These are phyloP conservation scores for Neonectria hederae DNA, from an alignment of 2,329 filamentous ascomycete species.

Conservation along the genomic window DNA sequence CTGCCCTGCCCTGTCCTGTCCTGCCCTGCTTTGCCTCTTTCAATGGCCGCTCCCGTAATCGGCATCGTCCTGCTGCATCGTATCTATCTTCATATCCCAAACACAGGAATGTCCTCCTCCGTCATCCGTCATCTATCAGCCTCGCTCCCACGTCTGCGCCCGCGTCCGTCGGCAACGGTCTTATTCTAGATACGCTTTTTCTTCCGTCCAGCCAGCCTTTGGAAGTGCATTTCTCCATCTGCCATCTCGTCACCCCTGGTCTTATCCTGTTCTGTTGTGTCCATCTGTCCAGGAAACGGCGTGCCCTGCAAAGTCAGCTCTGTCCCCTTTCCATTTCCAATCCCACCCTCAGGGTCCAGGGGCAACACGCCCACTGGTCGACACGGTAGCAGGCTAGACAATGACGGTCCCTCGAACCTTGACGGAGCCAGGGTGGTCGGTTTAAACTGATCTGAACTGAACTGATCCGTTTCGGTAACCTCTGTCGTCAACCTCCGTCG, in stretches of 20 bases:
- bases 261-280: not conserved
- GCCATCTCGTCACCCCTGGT: conserved; percentile 3
- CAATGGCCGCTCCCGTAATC: conserved; percentile 20
- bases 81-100: not conserved
- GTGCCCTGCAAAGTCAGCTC: conserved; percentile 13
- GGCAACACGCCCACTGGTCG: conserved; percentile 11
- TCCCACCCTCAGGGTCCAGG: conserved; percentile 22
- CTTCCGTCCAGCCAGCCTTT: conserved; percentile 7
- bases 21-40: conserved; percentile 4
- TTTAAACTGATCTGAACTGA: conserved; percentile 1
- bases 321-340: conserved; percentile 6
- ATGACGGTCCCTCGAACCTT: conserved; percentile 6
- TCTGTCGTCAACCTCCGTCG: not conserved
- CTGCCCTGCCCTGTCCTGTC: not conserved
- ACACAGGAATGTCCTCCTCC: not conserved
- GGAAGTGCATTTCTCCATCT: conserved; percentile 1
- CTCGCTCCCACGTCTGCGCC: conserved; percentile 12
- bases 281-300: conserved; percentile 1
- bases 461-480: conserved; percentile 1
- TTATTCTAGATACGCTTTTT: conserved; percentile 13
- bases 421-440: not conserved
- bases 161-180: conserved; percentile 13
- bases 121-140: conserved; percentile 17
- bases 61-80: not conserved
- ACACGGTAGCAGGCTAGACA: not conserved